Conservation (phyloP, 2,329 filamentous ascomycete genomes). For the Fusarium sp. region DNA sequence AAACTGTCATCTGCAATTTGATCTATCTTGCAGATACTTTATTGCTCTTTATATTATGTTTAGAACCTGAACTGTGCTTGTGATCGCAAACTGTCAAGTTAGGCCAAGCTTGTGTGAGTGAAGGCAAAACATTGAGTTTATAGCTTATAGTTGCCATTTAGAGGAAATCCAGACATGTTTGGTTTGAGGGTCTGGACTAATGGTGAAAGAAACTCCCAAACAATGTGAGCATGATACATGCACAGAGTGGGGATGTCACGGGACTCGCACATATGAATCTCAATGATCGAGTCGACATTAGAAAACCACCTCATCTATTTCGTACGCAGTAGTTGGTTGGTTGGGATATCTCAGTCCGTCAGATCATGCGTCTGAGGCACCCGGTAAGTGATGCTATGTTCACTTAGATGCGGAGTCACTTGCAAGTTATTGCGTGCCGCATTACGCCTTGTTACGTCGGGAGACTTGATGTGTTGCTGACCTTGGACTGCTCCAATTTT, state of each 20-base stretch:
- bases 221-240: no score
- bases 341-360: background rate
- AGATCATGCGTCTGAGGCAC: background rate
- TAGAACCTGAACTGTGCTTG: no score
- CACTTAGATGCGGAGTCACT: no score
- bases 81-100: no score
- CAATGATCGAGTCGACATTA: background rate
- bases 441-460: background rate
- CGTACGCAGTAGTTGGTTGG: background rate
- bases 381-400: no score
- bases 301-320: background rate
- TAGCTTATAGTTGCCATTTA: background rate
- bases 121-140: no score
- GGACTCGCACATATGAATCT: no score
- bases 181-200: no score
- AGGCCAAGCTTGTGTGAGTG: no score
- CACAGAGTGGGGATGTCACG: no score
- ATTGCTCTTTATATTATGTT: background rate
- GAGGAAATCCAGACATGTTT: background rate
- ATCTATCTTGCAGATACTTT: background rate
- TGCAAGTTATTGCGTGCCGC: background rate
- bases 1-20: background rate
- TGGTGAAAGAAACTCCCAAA: background rate
- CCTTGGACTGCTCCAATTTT: background rate
- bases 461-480: background rate